A percentile compares a stretch with the other conserved stretches of the same genome.
Conservation (phyloP, 163 green algal genomes). For the Volvox carteri region DNA sequence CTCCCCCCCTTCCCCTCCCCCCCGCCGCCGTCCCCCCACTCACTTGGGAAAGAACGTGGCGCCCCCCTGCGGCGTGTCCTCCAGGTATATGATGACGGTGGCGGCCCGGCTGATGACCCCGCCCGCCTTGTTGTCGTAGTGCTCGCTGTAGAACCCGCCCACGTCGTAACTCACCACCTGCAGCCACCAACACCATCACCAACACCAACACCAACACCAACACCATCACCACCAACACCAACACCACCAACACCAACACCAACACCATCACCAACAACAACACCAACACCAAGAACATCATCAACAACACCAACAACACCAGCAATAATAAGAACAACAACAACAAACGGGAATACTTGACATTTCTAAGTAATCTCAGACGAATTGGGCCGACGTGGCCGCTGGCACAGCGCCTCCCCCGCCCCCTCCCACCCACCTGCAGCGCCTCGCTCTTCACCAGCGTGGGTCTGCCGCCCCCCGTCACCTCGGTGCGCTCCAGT, state of each 20-base stretch:
- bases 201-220: background rate
- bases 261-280: no score
- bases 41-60: conserved; percentile 60
- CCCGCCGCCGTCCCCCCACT: background rate
- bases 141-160: conserved; percentile 62
- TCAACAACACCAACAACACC: no score
- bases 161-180: conserved; percentile 61
- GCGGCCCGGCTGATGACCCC: conserved; percentile 53
- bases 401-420: no score
- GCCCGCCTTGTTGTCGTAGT: conserved; percentile 71
- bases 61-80: conserved; percentile 42
- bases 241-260: no score
- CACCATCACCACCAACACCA: background rate
- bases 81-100: conserved; percentile 70
- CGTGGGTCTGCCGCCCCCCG: conserved; percentile 21
- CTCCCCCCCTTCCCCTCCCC: background rate
- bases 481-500: conserved; percentile 54
- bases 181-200: background rate
- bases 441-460: conserved; percentile 59
- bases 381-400: no score
- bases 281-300: no score
- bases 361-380: no score
- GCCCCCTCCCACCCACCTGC: conserved; percentile 44
- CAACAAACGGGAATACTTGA: no score
- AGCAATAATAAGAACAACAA: no score